Conservation (phyloP, 2,329 filamentous ascomycete species). For the Cercospora canescens region DNA sequence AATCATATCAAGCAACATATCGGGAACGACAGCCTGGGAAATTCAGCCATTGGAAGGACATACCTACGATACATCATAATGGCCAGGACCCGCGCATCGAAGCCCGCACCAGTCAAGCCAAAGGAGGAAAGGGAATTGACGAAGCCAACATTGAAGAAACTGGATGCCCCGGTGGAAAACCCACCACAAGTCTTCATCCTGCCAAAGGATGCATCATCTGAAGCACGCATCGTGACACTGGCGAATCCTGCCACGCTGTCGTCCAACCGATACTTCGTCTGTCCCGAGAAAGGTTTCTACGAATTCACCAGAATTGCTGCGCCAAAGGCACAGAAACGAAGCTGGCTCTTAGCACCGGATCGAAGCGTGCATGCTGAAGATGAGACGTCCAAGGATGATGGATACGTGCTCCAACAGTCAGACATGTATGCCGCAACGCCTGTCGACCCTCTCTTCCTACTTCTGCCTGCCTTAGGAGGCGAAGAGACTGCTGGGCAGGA, state of each 20-base stretch:
- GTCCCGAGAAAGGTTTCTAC: constrained; percentile 58
- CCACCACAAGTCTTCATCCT: constrained; percentile 59
- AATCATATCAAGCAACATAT: neutral
- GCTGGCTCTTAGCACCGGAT: constrained; percentile 54
- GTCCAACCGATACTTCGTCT: constrained; percentile 58
- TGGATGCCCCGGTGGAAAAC: constrained; percentile 41
- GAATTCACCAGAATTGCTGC: constrained; percentile 61
- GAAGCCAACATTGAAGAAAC: constrained; percentile 23
- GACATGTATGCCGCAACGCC: constrained; percentile 82
- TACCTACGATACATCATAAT: constrained; percentile 11
- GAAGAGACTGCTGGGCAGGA: constrained; percentile 22
- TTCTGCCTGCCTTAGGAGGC: constrained; percentile 67
- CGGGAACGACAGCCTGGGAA: neutral
- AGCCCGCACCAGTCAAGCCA: constrained; percentile 21
- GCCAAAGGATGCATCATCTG: constrained; percentile 52
- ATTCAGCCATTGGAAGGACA: neutral
- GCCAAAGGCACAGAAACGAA: constrained; percentile 49
- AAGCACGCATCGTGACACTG: constrained; percentile 58
- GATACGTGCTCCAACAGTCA: constrained; percentile 64
- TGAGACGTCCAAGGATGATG: constrained; percentile 32
- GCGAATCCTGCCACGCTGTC: constrained; percentile 53
- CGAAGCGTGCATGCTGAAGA: constrained; percentile 6
- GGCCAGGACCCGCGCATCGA: constrained; percentile 34
- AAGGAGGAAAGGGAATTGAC: constrained; percentile 10
- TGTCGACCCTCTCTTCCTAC: constrained; percentile 80